These are phyloP conservation scores for Blepharisma japonicum DNA, from an alignment of 73 alveolate species.

Conservation along the genomic window DNA sequence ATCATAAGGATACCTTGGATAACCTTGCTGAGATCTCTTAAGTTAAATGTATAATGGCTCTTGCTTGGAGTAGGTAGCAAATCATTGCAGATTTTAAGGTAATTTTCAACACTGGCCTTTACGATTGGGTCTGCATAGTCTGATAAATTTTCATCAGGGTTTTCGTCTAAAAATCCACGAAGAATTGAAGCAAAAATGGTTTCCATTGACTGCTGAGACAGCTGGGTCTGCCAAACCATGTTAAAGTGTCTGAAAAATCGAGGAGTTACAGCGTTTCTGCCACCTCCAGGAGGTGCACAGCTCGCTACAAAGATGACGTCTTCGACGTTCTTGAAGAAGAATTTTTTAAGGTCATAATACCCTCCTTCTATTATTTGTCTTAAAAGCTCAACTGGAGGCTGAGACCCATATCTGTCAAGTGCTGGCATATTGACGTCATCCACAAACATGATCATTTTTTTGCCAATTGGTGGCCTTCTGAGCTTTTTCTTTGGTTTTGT, in stretches of 20 bases:
- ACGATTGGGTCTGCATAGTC: constrained; percentile 79
- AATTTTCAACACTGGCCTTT: constrained; percentile 92
- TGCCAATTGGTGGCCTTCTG: constrained; percentile 99
- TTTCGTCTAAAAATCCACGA: constrained; percentile 73
- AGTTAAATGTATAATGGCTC: constrained; percentile 99
- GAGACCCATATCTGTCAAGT: constrained; percentile 97
- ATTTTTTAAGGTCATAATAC: constrained; percentile 96
- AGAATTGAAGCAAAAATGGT: constrained; percentile 90
- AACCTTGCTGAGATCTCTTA: constrained; percentile 98
- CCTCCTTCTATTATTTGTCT: constrained; percentile 99
- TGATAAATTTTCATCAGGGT: constrained; percentile 53
- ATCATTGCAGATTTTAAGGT: constrained; percentile 90
- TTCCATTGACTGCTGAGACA: constrained; percentile 91
- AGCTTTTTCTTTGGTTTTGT: constrained; percentile 95
- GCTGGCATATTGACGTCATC: constrained; percentile 99
- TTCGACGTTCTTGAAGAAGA: constrained; percentile 90
- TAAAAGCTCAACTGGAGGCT: constrained; percentile 99
- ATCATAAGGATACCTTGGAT: constrained; percentile 94
- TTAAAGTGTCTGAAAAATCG: constrained; percentile 99
- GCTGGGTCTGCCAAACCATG: constrained; percentile 99
- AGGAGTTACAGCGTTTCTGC: constrained; percentile 99
- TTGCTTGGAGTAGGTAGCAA: constrained; percentile 99
- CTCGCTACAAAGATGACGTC: constrained; percentile 98
- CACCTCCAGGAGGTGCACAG: constrained; percentile 99
- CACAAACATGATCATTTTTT: constrained; percentile 97